Percentiles rank a stretch among this genome's conserved stretches.
These are phyloP conservation scores for Amanita inopinata DNA, from an alignment of 768 basidiomycete genomes.

Conservation along the genomic window DNA sequence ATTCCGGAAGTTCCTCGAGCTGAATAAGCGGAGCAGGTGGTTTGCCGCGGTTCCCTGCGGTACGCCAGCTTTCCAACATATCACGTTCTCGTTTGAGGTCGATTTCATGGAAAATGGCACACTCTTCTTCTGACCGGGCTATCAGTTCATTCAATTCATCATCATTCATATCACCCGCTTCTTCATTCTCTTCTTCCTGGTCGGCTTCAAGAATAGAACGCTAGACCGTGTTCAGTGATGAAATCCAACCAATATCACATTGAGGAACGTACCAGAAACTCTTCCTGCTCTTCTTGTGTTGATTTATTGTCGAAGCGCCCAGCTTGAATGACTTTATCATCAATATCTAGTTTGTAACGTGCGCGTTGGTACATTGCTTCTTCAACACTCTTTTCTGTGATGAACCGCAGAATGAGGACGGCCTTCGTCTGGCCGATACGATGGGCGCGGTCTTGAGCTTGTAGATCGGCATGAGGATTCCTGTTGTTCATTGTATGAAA, in stretches of 20 bases:
- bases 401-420: conserved; percentile 92
- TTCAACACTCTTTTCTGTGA: conserved; percentile 97
- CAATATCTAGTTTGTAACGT: conserved; percentile 93
- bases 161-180: conserved; percentile 87
- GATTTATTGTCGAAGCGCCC: conserved; percentile 99
- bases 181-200: conserved; percentile 84
- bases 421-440: conserved; percentile 99
- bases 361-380: conserved; percentile 97
- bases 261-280: conserved; percentile 63
- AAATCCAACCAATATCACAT: conserved; percentile 6
- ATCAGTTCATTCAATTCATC: conserved; percentile 93
- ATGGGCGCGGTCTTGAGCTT: conserved; percentile 98
- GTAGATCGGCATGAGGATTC: conserved; percentile 99
- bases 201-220: conserved; percentile 86
- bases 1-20: conserved; percentile 84
- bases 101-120: conserved; percentile 67
- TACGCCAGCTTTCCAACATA: conserved; percentile 54
- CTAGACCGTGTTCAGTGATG: conserved; percentile 27
- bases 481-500: conserved; percentile 21
- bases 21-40: conserved; percentile 72
- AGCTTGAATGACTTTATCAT: conserved; percentile 98
- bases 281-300: conserved; percentile 95
- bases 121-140: conserved; percentile 76
- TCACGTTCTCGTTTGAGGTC: conserved; percentile 74
- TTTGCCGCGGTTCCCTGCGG: conserved; percentile 65